Base-by-base conservation (phyloP, 208 protist species). In the Leishmania gerbilli region DNA sequence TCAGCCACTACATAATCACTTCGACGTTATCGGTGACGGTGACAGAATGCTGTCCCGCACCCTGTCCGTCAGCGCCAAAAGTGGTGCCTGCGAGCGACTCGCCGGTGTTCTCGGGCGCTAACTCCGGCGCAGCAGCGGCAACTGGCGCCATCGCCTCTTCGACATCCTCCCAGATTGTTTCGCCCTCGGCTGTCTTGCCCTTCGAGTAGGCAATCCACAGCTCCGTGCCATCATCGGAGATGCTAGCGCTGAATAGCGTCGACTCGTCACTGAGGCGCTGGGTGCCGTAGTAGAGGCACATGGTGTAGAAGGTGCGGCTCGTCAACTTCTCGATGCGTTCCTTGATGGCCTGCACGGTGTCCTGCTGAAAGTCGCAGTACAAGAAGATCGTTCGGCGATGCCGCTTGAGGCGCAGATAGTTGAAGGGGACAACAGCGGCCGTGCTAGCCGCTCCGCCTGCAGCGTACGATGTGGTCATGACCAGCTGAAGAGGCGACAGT, bases 261-360 rank as follows among this genome's bases (percentile, higher is more conserved):
- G 88, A 87, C 69, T 83, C 85, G 76, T 98, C 92, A 34, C 95
- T 92, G 34, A 98, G 83, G 74, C 88, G 91, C 76, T 97, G 92
- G 51, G 85, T 85, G n/a, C 88, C 93, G 27, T 93, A 85, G 83
- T 93, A 96, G 31, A 98, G 89, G 21, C 88, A 86, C 71, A 93
- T 90, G 21, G 85, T 92, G 85, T 96, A 95, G 76, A 96, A 96
- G 17, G 84, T 92, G 45, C 90, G 88, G 31, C 91, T 90, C 17
- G 91, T 96, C 49, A 98, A 84, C 82, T 96, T 97, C 77, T 96
- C 95, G 42, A 96, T 83, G 8, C 95, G 88, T 85, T 98, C 95
- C 82, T 98, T 98, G 53, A 98, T 95, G 8, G 90, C 90, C 85
- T 97, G 95, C 80, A 98, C 93, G 3, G 95, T 97, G 83, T 98